Conservation (phyloP, 208 protist species). For the Porcisia deanei region DNA sequence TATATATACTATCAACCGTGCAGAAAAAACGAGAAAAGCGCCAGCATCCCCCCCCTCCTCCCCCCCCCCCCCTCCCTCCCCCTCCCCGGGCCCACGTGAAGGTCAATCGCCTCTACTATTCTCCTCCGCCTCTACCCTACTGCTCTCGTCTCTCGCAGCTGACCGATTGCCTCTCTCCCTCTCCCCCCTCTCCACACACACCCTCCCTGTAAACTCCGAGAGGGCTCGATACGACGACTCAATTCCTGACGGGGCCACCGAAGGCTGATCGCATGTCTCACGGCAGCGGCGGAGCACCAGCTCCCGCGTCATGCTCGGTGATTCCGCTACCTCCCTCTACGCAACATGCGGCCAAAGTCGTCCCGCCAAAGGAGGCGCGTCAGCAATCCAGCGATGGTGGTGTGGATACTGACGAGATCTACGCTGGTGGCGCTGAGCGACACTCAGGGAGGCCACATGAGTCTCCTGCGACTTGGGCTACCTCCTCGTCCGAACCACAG, state of each 20-base stretch:
- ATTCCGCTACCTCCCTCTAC: not conserved
- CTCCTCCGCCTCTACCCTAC: not conserved
- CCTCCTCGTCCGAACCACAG: conserved; percentile 1
- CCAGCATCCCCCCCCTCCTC: no score
- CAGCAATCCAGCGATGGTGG: not conserved
- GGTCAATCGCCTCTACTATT: not conserved
- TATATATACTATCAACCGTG: no score
- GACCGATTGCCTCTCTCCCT: not conserved
- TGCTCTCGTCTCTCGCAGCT: not conserved
- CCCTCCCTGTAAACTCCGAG: not conserved
- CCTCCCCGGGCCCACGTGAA: no score
- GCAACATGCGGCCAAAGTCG: not conserved
- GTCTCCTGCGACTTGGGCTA: not conserved
- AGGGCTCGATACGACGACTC: not conserved
- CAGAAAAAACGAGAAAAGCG: no score
- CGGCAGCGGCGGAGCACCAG: not conserved
- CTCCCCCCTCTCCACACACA: not conserved
- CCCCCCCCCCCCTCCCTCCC: no score
- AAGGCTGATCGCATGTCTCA: not conserved
- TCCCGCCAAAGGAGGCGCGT: not conserved
- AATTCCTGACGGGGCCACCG: not conserved
- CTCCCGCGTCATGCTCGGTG: not conserved
- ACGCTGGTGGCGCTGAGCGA: not conserved
- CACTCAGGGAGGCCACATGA: not conserved
- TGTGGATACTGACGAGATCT: not conserved